phyloP scores from a whole-genome alignment of 169 alveolate species.

The Plasmodium relictum region DNA sequence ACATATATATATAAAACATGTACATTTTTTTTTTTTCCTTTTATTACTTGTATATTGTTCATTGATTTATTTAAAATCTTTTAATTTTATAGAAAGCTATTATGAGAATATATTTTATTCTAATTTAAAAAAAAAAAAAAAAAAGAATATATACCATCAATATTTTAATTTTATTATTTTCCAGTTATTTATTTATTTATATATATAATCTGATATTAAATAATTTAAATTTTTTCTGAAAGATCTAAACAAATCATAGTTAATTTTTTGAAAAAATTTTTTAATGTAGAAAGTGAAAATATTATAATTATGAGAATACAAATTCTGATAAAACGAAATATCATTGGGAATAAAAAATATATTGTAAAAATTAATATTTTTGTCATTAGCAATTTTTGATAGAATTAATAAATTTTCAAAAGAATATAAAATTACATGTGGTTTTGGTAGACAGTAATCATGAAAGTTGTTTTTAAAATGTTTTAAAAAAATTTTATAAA shows the following conservation, averaged over 20 bases:
- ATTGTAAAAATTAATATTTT: constrained; percentile 29
- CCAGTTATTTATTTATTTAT: neutral
- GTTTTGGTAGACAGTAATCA: constrained; percentile 61
- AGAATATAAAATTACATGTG: constrained; percentile 39
- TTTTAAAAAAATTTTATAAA: constrained; percentile 49
- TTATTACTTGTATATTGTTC: too few species aligned
- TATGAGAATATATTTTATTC: too few species aligned
- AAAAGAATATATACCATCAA: too few species aligned
- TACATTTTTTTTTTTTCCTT: too few species aligned
- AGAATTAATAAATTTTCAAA: constrained; percentile 44
- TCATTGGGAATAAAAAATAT: constrained; percentile 51
- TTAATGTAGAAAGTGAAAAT: constrained; percentile 34
- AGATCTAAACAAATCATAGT: constrained; percentile 73
- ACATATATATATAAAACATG: too few species aligned
- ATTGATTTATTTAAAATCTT: too few species aligned
- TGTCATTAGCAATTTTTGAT: constrained; percentile 40
- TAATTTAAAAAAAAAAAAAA: too few species aligned
- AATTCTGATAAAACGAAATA: constrained; percentile 19
- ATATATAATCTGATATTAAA: constrained; percentile 57
- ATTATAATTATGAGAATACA: constrained; percentile 3
- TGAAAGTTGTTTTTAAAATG: constrained; percentile 25
- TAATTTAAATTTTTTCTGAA: constrained; percentile 66
- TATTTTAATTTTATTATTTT: neutral
- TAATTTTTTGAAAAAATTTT: constrained; percentile 51
- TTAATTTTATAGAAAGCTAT: too few species aligned